Evolutionary conservation across 148 eudicot genomes (phyloP).

Genomic region (Silene uniflora): DNA sequence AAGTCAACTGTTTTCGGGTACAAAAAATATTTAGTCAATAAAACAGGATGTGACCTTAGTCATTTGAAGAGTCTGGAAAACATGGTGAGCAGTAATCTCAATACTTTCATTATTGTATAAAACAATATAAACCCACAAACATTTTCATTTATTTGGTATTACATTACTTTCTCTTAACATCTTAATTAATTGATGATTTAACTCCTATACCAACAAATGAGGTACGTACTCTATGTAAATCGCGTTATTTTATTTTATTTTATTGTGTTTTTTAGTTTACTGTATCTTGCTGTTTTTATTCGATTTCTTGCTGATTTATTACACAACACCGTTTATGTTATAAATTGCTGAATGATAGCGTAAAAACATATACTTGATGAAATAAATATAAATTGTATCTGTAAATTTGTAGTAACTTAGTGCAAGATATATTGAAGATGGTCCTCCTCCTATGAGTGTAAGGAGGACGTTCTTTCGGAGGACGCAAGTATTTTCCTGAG

Average conservation of each 20-base stretch:
- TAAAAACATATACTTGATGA: too few species aligned
- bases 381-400: too few species aligned
- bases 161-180: background rate
- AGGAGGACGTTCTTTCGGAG: too few species aligned
- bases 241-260: background rate
- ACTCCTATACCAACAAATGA: background rate
- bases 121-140: background rate
- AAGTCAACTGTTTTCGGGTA: background rate
- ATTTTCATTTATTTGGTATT: background rate
- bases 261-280: too few species aligned
- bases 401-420: too few species aligned
- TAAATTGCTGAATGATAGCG: too few species aligned
- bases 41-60: background rate
- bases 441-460: too few species aligned
- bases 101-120: background rate
- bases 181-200: too few species aligned
- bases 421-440: too few species aligned
- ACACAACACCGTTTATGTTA: background rate
- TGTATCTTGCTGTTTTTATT: background rate
- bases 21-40: background rate
- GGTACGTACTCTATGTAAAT: background rate
- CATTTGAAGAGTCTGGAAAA: background rate
- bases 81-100: conserved; percentile 1
- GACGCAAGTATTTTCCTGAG: too few species aligned
- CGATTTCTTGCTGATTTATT: background rate